These are phyloP conservation scores for Aureobasidium vineae DNA, from an alignment of 2,329 filamentous ascomycete genomes.

Conservation along the genomic window DNA sequence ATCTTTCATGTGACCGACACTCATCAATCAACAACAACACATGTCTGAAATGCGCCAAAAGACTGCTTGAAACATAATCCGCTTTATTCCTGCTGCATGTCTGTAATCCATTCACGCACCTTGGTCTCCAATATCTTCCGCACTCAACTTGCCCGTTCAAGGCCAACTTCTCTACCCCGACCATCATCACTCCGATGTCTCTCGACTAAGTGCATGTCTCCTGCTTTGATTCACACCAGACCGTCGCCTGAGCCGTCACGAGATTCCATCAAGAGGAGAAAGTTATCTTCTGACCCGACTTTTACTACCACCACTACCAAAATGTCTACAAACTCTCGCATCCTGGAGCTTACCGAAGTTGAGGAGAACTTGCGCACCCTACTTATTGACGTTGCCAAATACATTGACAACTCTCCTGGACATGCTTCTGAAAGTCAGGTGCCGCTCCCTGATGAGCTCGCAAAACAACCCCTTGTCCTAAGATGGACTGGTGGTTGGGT, in stretches of 20 bases:
- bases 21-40: conserved; percentile 5
- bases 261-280: conserved; percentile 33
- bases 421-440: conserved; percentile 35
- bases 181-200: conserved; percentile 3
- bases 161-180: too few relatives aligned
- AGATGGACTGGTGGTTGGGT: conserved; percentile 88
- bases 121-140: neutral
- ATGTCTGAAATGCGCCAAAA: neutral
- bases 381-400: conserved; percentile 75
- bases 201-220: conserved; percentile 35
- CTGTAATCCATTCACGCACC: neutral
- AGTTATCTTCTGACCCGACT: conserved; percentile 27
- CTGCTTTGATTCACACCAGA: conserved; percentile 33
- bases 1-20: conserved; percentile 21
- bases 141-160: neutral
- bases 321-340: conserved; percentile 28
- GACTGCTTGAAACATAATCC: neutral
- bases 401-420: conserved; percentile 54
- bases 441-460: conserved; percentile 46
- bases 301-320: neutral
- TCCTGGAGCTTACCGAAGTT: conserved; percentile 62
- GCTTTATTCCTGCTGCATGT: neutral
- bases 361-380: conserved; percentile 73
- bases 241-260: conserved; percentile 29
- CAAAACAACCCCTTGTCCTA: conserved; percentile 54